A percentile compares a stretch with the other conserved stretches of the same genome.
phyloP scores from a whole-genome alignment of 1,284 basidiomycete species.

The Peniophora sp. region DNA sequence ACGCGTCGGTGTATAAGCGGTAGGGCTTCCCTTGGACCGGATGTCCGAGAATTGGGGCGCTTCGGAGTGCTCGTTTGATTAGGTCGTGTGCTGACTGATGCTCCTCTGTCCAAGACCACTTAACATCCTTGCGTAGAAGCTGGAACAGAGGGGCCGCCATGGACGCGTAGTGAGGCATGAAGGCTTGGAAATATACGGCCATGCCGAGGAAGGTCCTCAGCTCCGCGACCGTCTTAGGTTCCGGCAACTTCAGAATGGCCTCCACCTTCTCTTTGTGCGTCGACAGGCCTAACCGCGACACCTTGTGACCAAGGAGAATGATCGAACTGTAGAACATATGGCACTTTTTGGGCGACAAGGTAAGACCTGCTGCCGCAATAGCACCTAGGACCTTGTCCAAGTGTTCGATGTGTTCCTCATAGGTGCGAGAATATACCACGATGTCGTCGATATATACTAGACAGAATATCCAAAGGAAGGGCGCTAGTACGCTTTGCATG shows the following conservation, averaged over 20 bases:
- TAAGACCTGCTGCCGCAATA: constrained; percentile 20
- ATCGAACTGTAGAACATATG: constrained; percentile 25
- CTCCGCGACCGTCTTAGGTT: constrained; percentile 15
- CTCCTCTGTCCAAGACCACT: constrained; percentile 20
- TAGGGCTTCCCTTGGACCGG: constrained; percentile 22
- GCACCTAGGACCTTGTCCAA: constrained; percentile 18
- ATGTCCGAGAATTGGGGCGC: constrained; percentile 23
- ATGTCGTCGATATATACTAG: constrained; percentile 32
- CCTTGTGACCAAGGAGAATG: constrained; percentile 27
- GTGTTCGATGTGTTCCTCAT: constrained; percentile 21
- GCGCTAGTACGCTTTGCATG: constrained; percentile 29
- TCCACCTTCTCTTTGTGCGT: constrained; percentile 22
- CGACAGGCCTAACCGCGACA: constrained; percentile 21
- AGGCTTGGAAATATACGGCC: constrained; percentile 18
- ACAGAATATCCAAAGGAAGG: constrained; percentile 29
- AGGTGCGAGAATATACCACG: constrained; percentile 21
- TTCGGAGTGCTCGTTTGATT: constrained; percentile 17
- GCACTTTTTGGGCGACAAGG: constrained; percentile 27
- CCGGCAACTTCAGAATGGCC: constrained; percentile 16
- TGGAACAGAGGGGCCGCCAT: constrained; percentile 16
- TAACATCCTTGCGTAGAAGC: constrained; percentile 13
- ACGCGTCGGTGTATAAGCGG: constrained; percentile 30
- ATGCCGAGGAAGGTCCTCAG: constrained; percentile 22
- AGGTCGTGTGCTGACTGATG: constrained; percentile 18
- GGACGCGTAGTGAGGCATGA: constrained; percentile 19